phyloP scores from a whole-genome alignment of 2,329 filamentous ascomycete genomes.

The Fusarium sp. region DNA sequence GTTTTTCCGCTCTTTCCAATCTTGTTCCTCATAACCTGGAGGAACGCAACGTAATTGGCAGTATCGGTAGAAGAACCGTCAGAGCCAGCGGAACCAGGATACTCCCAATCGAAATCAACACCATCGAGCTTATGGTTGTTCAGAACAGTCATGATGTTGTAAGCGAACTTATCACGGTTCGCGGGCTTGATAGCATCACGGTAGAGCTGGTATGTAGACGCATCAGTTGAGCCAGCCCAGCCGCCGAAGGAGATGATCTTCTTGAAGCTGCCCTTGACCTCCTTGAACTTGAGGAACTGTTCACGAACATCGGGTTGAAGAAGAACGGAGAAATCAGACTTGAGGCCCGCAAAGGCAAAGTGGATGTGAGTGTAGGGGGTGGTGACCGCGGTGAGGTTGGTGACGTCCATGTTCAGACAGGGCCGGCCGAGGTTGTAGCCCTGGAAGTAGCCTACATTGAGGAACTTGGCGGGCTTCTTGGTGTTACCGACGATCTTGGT shows the following conservation, averaged over 20 bases:
- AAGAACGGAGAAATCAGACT: conserved; percentile 25
- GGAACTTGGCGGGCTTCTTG: conserved; percentile 37
- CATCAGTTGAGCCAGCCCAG: conserved; percentile 46
- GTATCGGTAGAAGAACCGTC: conserved; percentile 45
- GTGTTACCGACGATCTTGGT: conserved; percentile 44
- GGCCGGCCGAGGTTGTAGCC: conserved; percentile 43
- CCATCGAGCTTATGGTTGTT: conserved; percentile 53
- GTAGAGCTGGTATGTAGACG: conserved; percentile 41
- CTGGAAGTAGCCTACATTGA: conserved; percentile 48
- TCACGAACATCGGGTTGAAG: conserved; percentile 30
- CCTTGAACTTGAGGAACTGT: conserved; percentile 46
- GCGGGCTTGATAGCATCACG: conserved; percentile 43
- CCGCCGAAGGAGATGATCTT: conserved; percentile 50
- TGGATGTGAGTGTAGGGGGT: conserved; percentile 47
- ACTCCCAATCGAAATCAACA: conserved; percentile 60
- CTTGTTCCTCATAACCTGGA: conserved; percentile 43
- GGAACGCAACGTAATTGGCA: conserved; percentile 47
- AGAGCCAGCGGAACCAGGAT: conserved; percentile 47
- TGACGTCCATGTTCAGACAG: conserved; percentile 46
- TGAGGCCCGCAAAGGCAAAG: conserved; percentile 46
- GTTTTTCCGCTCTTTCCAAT: conserved; percentile 45
- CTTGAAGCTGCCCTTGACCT: conserved; percentile 42
- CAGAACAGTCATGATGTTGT: conserved; percentile 52
- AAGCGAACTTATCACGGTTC: conserved; percentile 51
- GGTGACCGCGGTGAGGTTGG: conserved; percentile 27